These are phyloP conservation scores for Allium sativum DNA, from an alignment of 106 monocot genomes.

Conservation along the genomic window DNA sequence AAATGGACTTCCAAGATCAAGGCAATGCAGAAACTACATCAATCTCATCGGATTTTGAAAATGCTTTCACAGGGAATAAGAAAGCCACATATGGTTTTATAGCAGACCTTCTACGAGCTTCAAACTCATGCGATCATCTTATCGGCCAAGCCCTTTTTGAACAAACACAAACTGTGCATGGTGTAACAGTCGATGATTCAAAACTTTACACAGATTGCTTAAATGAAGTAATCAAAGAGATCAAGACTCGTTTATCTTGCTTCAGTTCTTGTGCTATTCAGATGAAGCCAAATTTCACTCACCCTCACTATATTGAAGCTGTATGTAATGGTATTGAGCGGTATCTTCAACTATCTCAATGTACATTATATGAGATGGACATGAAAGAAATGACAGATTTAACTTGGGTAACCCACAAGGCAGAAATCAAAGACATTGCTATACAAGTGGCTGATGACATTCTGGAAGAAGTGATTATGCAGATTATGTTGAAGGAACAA, in stretches of 20 bases:
- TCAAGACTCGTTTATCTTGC: conserved; percentile 15
- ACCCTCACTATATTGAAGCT: conserved; percentile 21
- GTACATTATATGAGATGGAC: conserved; percentile 23
- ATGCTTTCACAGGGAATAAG: conserved; percentile 12
- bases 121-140: conserved; percentile 19
- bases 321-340: conserved; percentile 21
- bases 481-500: conserved; percentile 12
- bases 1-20: conserved; percentile 14
- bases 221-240: conserved; percentile 29
- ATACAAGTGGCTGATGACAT: conserved; percentile 24
- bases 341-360: conserved; percentile 14
- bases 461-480: conserved; percentile 37
- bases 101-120: conserved; percentile 16
- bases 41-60: conserved; percentile 6
- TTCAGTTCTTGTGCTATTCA: background rate
- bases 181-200: conserved; percentile 8
- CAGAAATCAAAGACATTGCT: conserved; percentile 25
- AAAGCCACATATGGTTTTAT: conserved; percentile 15
- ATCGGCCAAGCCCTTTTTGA: conserved; percentile 19
- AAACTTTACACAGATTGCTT: conserved; percentile 38
- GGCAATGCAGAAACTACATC: conserved; percentile 5
- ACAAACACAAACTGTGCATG: conserved; percentile 12
- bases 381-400: conserved; percentile 20
- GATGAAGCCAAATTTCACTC: conserved; percentile 1
- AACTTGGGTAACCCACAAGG: conserved; percentile 25